Conservation (phyloP, 2,329 filamentous ascomycete species). For the Arthrobotrys entomopaga region DNA sequence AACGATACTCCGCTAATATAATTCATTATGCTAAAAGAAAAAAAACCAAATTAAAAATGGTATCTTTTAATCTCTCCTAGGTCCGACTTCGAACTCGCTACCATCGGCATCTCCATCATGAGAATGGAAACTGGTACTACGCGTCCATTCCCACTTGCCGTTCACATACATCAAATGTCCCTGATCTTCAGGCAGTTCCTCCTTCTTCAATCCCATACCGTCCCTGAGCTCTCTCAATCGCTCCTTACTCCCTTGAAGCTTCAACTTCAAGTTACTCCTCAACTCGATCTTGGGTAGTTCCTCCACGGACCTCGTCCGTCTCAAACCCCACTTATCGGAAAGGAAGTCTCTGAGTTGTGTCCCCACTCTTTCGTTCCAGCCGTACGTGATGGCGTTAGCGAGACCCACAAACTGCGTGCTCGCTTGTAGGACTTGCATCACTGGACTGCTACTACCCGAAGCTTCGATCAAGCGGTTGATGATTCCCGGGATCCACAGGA, state of each 20-base stretch:
- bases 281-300: constrained; percentile 37
- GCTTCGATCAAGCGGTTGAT: constrained; percentile 61
- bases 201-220: constrained; percentile 28
- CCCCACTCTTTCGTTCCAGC: constrained; percentile 61
- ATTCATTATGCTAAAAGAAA: constrained; percentile 5
- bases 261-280: constrained; percentile 29
- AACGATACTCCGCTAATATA: constrained; percentile 13
- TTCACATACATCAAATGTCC: constrained; percentile 51
- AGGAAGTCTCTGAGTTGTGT: constrained; percentile 35
- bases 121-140: constrained; percentile 39
- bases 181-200: constrained; percentile 29
- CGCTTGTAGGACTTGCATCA: constrained; percentile 60
- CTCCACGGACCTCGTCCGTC: constrained; percentile 22
- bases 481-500: constrained; percentile 63
- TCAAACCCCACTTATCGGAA: constrained; percentile 29
- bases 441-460: constrained; percentile 56
- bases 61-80: constrained; percentile 3
- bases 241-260: constrained; percentile 47
- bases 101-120: constrained; percentile 30
- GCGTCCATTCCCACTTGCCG: constrained; percentile 50
- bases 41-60: constrained; percentile 16
- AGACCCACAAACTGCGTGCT: constrained; percentile 62
- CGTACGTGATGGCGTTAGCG: constrained; percentile 62
- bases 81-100: background rate
- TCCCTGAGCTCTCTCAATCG: constrained; percentile 42